phyloP scores from a whole-genome alignment of 768 basidiomycete genomes.

The Cystobasidium tubakii region DNA sequence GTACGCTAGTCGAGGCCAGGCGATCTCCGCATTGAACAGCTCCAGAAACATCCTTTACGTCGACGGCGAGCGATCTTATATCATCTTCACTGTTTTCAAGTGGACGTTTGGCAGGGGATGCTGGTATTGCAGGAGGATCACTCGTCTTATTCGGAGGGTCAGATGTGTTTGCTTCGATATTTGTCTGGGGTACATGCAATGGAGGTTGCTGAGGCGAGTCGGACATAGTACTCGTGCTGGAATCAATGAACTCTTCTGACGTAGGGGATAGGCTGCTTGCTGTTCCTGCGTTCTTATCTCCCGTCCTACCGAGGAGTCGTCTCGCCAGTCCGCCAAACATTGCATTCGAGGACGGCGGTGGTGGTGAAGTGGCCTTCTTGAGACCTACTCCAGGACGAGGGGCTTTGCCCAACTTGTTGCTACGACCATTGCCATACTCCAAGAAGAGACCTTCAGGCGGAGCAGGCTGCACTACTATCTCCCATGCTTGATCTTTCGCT shows the following conservation, averaged over 20 bases:
- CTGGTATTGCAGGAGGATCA: background rate
- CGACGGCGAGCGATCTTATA: background rate
- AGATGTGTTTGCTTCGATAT: background rate
- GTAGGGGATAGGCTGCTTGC: background rate
- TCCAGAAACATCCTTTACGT: background rate
- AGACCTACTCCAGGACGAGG: background rate
- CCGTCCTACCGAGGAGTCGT: background rate
- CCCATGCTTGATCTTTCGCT: slow-evolving; percentile 9
- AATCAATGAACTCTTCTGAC: background rate
- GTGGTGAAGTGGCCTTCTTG: background rate
- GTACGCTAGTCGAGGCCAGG: background rate
- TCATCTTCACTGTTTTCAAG: background rate
- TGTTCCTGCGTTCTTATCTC: background rate
- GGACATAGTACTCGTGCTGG: background rate
- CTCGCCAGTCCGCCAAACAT: background rate
- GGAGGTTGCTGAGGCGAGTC: background rate
- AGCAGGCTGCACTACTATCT: slow-evolving; percentile 12
- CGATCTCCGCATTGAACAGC: background rate
- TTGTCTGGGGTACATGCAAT: background rate
- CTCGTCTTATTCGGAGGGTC: background rate
- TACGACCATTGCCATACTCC: background rate
- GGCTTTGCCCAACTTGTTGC: background rate
- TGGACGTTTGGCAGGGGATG: background rate
- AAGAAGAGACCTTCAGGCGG: background rate
- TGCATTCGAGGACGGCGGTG: background rate